Percentiles rank a stretch among this genome's conserved stretches.
phyloP scores from a whole-genome alignment of 1,284 basidiomycete genomes.

The Apiotrichum laibachii region DNA sequence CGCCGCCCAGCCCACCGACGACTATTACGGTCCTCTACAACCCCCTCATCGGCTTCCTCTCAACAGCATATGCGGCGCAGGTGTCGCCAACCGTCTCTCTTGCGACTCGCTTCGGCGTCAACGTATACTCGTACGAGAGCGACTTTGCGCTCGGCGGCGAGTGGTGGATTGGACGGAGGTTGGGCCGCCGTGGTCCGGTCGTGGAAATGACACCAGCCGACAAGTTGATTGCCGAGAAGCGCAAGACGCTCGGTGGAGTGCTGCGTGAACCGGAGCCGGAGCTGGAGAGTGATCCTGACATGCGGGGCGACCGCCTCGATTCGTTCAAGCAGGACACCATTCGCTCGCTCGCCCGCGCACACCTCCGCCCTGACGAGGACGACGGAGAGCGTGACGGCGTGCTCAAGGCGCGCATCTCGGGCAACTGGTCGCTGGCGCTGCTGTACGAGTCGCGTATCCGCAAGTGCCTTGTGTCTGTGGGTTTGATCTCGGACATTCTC shows the following conservation, averaged over 20 bases:
- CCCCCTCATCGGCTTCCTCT: conserved; percentile 93
- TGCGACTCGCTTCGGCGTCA: conserved; percentile 91
- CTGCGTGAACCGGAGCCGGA: conserved; percentile 12
- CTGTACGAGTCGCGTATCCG: conserved; percentile 92
- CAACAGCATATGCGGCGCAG: conserved; percentile 83
- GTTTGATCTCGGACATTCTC: conserved; percentile 83
- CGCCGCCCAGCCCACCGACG: conserved; percentile 68
- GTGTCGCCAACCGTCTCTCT: conserved; percentile 82
- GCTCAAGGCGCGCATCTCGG: conserved; percentile 82
- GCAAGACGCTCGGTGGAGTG: conserved; percentile 12
- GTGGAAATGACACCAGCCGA: conserved; percentile 18
- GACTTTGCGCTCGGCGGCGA: conserved; percentile 93
- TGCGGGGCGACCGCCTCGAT: neutral
- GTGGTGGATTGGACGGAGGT: conserved; percentile 72
- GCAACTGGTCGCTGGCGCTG: conserved; percentile 79
- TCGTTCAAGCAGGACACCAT: neutral
- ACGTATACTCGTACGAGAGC: conserved; percentile 93
- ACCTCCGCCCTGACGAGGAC: neutral
- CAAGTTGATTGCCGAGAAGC: conserved; percentile 10
- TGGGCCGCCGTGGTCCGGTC: conserved; percentile 9
- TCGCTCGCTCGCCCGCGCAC: neutral
- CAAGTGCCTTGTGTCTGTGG: conserved; percentile 83
- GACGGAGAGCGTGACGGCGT: conserved; percentile 60
- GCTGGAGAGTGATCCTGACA: neutral
- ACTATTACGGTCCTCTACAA: conserved; percentile 93